Evolutionary conservation across 1,139 yeast species (phyloP), one percentile per base, ranked within the genome.

Genomic region (Candida frijolesensis): DNA sequence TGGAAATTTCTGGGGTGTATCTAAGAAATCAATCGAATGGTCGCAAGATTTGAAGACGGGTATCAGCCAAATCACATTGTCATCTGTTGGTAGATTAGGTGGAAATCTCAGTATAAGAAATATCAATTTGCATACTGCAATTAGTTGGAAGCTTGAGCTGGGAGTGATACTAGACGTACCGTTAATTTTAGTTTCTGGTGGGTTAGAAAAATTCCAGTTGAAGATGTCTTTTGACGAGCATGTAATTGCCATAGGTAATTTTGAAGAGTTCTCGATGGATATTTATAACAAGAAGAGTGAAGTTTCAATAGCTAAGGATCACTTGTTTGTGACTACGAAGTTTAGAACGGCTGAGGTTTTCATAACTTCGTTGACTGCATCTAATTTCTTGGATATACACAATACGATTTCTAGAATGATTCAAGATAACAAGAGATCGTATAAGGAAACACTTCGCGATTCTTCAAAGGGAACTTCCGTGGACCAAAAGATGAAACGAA

Each of bases 181-280:
- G 0, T 66, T 89, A 51, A 84, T 92, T 8, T 78, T 85, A 16
- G 66, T 87, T 3, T 78, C 87, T 0, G 72, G 82, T 3, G 85
- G 87, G 0, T 65, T 89, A 42, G 82, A 74, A 2, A 70, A 75
- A 10, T 59, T 89, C 16, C 83, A 83, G 40, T 63, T 82, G 9
- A 87, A 86, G 60, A 70, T 84, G 8, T 83, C 94, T 0, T 83
- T 92, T 61, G 98, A 94, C 63, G 89, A 84, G 62, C 97, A 92
- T 62, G 83, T 89, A 22, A 90, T 94, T 67, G 80, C 89, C 15
- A 79, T 92, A 48, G 80, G 83, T 1, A 76, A 78, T 27, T 64
- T 87, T 32, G 69, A 74, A 19, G 71, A 74, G 1, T 71, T 84
- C 32, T 72, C 79, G 7, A 68, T 87, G 39, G 84, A 84, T 40